Base-by-base conservation (phyloP, 2,329 filamentous ascomycete species). In the Aspergillus arachidicola region DNA sequence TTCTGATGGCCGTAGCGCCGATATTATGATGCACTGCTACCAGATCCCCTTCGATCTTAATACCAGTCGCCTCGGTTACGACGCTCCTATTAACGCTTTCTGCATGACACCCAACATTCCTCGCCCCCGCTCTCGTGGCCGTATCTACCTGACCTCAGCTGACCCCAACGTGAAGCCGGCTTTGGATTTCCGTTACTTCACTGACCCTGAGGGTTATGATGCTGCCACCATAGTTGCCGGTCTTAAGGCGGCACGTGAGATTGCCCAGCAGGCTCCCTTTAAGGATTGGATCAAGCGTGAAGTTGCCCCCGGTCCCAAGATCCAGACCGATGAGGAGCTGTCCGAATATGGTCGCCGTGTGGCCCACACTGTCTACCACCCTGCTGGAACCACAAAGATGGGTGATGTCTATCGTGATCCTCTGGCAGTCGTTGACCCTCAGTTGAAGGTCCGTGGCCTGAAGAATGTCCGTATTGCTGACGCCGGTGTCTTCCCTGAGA, bases 1-100 rank as follows among this genome's bases (percentile, higher is more conserved):
- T 61, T 81, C 81, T 66, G 92, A 96, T 70, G 90, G 90, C 58
- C 86, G 91, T 65, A 89, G 91, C 60, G 91, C 91, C 67, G 93
- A 97, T 74, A 81, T 96, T 73, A 96, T 96, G 93, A 95, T 95
- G 91, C 93, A 96, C 82, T 96, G 93, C 86, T 96, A 96, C 83
- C 93, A 96, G 80, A 96, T 96, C 69, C 93, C 93, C 59, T 96
- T 96, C 81, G 91, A 89, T 66, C 87, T 93, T 70, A 96, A 96
- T 85, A 97, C 93, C 1, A 82, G 85, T 60, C 89, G 91, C 46
- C 85, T 97, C 12, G 93, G 93, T 69, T 96, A 89, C 76, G 87
- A 89, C 71, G 82, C 82, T 46, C 87, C 87, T 56, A 82, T 89
- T 64, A 90, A 94, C 72, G 92, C 92, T 58, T 96, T 96, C 83